Evolutionary conservation across 768 basidiomycete genomes (phyloP), one percentile per base, ranked within the genome.

Genomic region (Aureoboletus auriporus): DNA sequence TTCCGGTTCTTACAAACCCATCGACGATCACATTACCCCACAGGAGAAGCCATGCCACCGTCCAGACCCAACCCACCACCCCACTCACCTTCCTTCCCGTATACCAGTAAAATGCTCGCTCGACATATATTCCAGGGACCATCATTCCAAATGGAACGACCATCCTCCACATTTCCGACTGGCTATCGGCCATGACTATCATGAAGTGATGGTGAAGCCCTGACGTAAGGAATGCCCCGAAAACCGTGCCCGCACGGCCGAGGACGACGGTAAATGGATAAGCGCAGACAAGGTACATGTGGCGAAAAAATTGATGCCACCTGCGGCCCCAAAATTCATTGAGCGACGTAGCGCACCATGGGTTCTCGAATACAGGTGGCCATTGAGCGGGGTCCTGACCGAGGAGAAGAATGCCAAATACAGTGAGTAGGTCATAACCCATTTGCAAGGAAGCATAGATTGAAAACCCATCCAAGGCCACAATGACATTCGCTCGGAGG

Each of bases 381-480:
- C 44, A 45, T 27, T 45, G 44, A 28, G 44, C n/a, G 26, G 44
- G 44, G 27, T 45, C 44, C 16, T 46, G 45, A 23, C 38, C 38
- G 12, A 39, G 30, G 29, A 46, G 13, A 2, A 39, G 14, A 31
- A 46, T 10, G n/a, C 38, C 17, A 12, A 16, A 13, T 7, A 39
- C 4, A 14, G 37, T n/a, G 17, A 31, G 10, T 4, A 31, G 16
- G 20, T 39, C 29, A 14, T 39, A 39, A 14, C 5, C n/a, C 8
- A 63, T 49, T 44, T 76, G 69, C 33, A 86, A 68, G 46, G 71
- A 60, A 39, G 61, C 47, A 57, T 78, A 76, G 44, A 84, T 55
- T 29, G 64, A 52, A 50, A 80, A 56, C 17, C 79, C 75, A 20
- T 69, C 57, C 13, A 75, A 48, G 35, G 71, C 57, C 29, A 75